Base-by-base conservation (phyloP, 2,329 filamentous ascomycete genomes). In the Chaetomium sp. region DNA sequence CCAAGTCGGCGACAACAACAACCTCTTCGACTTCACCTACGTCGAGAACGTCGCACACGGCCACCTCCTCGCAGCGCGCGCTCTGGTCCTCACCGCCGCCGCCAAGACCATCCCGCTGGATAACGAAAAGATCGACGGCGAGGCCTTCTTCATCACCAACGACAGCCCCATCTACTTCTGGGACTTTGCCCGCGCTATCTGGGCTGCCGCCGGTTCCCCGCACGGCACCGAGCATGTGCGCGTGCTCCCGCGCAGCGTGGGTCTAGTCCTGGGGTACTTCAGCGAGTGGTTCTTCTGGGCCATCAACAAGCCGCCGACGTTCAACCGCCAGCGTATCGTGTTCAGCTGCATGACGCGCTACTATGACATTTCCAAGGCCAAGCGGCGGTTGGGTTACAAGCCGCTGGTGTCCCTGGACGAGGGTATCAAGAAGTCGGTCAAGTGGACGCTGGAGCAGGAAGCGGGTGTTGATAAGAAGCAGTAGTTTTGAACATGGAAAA, bases 71-170 rank as follows among this genome's bases (percentile, higher is more conserved):
- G 91, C 91, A 38, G 84, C 87, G 4, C 79, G 79, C 59, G 86
- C 86, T 55, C 82, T 96, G 43, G 78, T 94, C 47, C 76, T 78
- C 53, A 85, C 82, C 1, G 72, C 77, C 56, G 74, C 79, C n/a
- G 60, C 70, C 37, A 71, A 76, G 53, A 84, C 81, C 19, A 76
- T 78, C 0, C 84, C 84, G n/a, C 78, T 89, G 40, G 83, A 88
- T 71, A 74, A 84, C 71, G 87, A 90, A 74, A 79, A 79, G 57
- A 84, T 91, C 49, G 88, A 91, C 68, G 94, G 92, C 57, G 86
- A 96, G 70, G 85, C 85, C 50, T 92, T 97, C 75, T 85, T 96
- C 73, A 82, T 97, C 67, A 94, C 90, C 56, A 97, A 97, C 70
- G 89, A 91, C 71, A 78, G 84, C 63, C 92, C 92, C 5, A 78